phyloP scores from a whole-genome alignment of 768 basidiomycete genomes.

The Boletus reticuloceps region DNA sequence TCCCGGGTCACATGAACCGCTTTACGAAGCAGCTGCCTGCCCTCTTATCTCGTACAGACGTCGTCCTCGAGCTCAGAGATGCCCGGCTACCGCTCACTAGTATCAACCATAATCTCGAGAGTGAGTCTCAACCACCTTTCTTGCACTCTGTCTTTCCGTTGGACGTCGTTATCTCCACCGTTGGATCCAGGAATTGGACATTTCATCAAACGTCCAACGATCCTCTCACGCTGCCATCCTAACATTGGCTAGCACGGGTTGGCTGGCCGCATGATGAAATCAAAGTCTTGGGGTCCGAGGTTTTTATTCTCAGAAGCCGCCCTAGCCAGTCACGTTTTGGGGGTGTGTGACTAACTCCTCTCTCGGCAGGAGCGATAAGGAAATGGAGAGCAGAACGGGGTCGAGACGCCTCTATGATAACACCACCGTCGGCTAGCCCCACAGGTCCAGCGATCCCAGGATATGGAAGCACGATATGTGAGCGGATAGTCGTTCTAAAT shows the following conservation, averaged over 20 bases:
- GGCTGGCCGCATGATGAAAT: slow-evolving; percentile 11
- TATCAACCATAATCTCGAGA: slow-evolving; percentile 88
- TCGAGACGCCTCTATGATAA: slow-evolving; percentile 45
- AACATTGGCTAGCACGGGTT: slow-evolving; percentile 12
- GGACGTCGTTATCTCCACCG: slow-evolving; percentile 1
- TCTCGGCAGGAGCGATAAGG: slow-evolving; percentile 51
- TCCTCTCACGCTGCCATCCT: slow-evolving; percentile 22
- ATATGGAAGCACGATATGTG: slow-evolving; percentile 47
- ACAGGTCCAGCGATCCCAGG: slow-evolving; percentile 9
- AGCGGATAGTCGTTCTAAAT: slow-evolving; percentile 88
- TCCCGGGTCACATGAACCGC: slow-evolving; percentile 92
- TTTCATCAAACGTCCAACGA: slow-evolving; percentile 20
- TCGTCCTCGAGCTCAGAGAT: slow-evolving; percentile 94
- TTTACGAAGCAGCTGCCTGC: slow-evolving; percentile 76
- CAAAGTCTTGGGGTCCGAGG: slow-evolving; percentile 8
- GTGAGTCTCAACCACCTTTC: slow-evolving; percentile 36
- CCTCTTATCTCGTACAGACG: slow-evolving; percentile 77
- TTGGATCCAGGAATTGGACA: slow-evolving; percentile 1
- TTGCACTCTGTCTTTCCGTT: neutral
- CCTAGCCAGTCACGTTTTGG: slow-evolving; percentile 8
- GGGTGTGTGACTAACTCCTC: slow-evolving; percentile 20
- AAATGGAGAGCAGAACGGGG: slow-evolving; percentile 71
- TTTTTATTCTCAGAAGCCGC: slow-evolving; percentile 9
- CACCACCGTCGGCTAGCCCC: slow-evolving; percentile 32
- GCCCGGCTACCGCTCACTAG: slow-evolving; percentile 90